Percentiles rank a stretch among this genome's conserved stretches.
phyloP scores from a whole-genome alignment of 2,329 filamentous ascomycete species.

The Beauveria varroae region DNA sequence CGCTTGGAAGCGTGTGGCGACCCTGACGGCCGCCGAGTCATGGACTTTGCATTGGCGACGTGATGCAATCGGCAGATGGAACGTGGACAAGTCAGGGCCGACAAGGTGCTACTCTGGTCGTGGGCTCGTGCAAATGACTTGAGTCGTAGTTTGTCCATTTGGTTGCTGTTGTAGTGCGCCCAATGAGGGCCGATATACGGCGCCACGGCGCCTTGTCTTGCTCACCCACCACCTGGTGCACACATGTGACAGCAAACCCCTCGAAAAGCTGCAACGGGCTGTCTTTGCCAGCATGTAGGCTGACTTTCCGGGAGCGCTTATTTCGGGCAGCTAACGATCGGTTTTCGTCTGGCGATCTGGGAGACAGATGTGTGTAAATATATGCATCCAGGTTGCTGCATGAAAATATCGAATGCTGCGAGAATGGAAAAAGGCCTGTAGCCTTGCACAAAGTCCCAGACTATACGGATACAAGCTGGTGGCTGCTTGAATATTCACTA shows the following conservation, averaged over 20 bases:
- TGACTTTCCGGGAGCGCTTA: background rate
- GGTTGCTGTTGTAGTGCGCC: background rate
- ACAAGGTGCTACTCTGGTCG: background rate
- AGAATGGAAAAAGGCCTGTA: background rate
- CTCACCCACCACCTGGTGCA: background rate
- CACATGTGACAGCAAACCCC: background rate
- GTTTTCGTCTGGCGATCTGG: background rate
- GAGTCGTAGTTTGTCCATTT: background rate
- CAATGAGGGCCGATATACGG: background rate
- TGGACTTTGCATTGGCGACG: background rate
- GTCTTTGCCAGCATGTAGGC: background rate
- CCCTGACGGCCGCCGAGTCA: background rate
- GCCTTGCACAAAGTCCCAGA: background rate
- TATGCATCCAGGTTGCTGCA: background rate
- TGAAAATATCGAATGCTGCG: background rate
- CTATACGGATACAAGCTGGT: background rate
- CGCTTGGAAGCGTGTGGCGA: background rate
- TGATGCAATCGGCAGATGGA: background rate
- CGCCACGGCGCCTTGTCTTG: background rate
- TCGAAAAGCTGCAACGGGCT: background rate
- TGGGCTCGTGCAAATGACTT: background rate
- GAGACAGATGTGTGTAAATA: background rate
- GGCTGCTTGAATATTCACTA: background rate
- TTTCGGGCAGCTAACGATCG: background rate
- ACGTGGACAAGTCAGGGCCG: background rate